Conservation (phyloP, 2,329 filamentous ascomycete genomes). For the Arachnomyces sp. region DNA sequence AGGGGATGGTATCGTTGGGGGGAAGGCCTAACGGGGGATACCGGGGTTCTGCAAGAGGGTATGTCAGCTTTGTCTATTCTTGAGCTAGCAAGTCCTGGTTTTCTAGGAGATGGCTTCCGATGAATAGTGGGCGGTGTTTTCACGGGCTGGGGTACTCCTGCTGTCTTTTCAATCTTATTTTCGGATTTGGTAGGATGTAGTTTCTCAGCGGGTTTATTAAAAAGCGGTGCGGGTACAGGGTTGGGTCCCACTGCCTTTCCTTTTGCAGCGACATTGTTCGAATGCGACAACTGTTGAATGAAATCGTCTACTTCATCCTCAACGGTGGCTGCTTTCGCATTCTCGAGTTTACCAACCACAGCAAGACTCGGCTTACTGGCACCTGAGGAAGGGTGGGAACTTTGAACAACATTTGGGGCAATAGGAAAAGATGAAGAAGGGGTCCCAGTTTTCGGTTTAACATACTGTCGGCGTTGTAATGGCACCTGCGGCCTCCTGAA, state of each 20-base stretch:
- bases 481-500: slow-evolving; percentile 4
- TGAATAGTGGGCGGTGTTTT: slow-evolving; percentile 6
- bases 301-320: neutral
- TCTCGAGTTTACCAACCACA: neutral
- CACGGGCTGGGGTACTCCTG: slow-evolving; percentile 1
- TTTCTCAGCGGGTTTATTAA: slow-evolving; percentile 2
- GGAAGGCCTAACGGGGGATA: slow-evolving; percentile 20
- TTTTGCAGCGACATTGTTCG: no score
- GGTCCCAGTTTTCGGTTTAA: slow-evolving; percentile 12
- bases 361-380: neutral
- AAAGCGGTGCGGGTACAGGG: neutral
- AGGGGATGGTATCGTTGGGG: slow-evolving; percentile 24
- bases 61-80: slow-evolving; percentile 18
- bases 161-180: slow-evolving; percentile 10
- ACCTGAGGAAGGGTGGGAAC: neutral
- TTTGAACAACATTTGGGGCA: neutral
- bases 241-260: no score
- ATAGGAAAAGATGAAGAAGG: slow-evolving; percentile 11
- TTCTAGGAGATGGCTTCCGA: slow-evolving; percentile 13
- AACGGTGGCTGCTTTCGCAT: neutral
- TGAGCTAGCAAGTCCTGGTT: slow-evolving; percentile 16
- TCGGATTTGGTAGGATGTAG: slow-evolving; percentile 14
- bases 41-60: slow-evolving; percentile 16
- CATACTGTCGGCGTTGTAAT: slow-evolving; percentile 28
- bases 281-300: neutral